phyloP scores from a whole-genome alignment of 2,329 filamentous ascomycete species.

The Pseudogymnoascus destructans region DNA sequence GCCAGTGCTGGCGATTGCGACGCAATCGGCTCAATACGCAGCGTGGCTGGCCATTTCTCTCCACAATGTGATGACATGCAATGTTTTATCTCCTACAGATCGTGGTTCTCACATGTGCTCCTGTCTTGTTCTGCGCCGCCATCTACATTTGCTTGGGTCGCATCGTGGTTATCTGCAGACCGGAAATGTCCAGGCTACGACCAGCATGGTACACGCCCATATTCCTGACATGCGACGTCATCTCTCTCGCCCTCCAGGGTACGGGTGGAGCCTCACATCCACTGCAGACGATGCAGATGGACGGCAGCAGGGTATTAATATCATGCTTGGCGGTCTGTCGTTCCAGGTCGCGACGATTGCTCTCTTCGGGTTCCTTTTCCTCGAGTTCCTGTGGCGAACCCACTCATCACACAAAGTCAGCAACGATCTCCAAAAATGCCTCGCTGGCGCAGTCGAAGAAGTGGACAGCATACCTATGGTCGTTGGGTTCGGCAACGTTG shows the following conservation, averaged over 20 bases:
- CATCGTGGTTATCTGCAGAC: slow-evolving; percentile 36
- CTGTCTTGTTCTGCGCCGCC: slow-evolving; percentile 50
- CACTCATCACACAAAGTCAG: slow-evolving; percentile 9
- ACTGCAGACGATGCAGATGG: slow-evolving; percentile 35
- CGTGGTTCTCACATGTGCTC: slow-evolving; percentile 48
- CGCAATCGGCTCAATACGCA: neutral
- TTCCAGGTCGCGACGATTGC: slow-evolving; percentile 47
- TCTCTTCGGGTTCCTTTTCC: slow-evolving; percentile 38
- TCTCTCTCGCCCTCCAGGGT: slow-evolving; percentile 48
- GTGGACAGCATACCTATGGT: neutral
- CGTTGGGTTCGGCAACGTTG: slow-evolving; percentile 38
- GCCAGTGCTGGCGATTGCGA: neutral
- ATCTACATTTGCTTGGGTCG: slow-evolving; percentile 48
- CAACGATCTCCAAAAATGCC: neutral
- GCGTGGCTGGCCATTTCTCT: neutral
- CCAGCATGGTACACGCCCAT: slow-evolving; percentile 37
- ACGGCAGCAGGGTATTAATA: slow-evolving; percentile 27
- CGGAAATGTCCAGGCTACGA: slow-evolving; percentile 35
- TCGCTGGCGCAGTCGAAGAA: neutral
- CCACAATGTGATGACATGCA: neutral
- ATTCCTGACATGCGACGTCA: slow-evolving; percentile 51
- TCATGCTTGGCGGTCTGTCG: slow-evolving; percentile 51
- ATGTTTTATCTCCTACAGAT: slow-evolving; percentile 40
- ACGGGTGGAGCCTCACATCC: slow-evolving; percentile 46
- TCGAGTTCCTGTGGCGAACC: slow-evolving; percentile 38